These are phyloP conservation scores for Leptodermis oblonga DNA, from an alignment of 257 asterid species.

Conservation along the genomic window DNA sequence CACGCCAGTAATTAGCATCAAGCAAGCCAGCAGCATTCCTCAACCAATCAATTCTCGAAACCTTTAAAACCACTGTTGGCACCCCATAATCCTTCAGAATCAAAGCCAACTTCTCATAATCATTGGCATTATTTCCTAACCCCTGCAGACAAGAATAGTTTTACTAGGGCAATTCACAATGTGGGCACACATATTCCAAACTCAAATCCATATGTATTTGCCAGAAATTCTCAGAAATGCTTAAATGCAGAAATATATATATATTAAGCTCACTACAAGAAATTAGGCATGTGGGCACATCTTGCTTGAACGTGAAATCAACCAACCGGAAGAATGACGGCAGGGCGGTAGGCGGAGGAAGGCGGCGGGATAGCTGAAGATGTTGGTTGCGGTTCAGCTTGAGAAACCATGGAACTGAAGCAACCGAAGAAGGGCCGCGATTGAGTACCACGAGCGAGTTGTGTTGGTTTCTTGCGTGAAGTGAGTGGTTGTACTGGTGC, in stretches of 20 bases:
- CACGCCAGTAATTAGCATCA: conserved; percentile 84
- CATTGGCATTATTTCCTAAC: conserved; percentile 74
- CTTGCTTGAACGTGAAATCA: neutral
- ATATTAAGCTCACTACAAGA: neutral
- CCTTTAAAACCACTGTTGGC: conserved; percentile 63
- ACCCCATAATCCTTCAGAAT: conserved; percentile 65
- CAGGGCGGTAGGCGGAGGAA: conserved; percentile 65
- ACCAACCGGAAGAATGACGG: conserved; percentile 83
- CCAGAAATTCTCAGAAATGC: neutral
- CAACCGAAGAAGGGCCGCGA: conserved; percentile 25
- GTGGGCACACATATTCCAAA: neutral
- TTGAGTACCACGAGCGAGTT: neutral
- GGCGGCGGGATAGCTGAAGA: conserved; percentile 23
- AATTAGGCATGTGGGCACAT: neutral
- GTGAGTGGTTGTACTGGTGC: conserved; percentile 4
- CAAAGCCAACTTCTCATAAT: conserved; percentile 65
- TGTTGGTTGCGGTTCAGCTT: conserved; percentile 20
- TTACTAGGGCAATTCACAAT: neutral
- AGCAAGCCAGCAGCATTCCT: conserved; percentile 92
- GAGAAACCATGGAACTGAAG: conserved; percentile 41
- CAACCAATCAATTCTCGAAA: conserved; percentile 89
- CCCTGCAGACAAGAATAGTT: conserved; percentile 48
- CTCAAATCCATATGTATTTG: neutral
- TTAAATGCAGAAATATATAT: neutral
- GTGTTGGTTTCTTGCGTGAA: conserved; percentile 20